These are phyloP conservation scores for Ustilago sp. DNA, from an alignment of 1,284 basidiomycete genomes.

Conservation along the genomic window DNA sequence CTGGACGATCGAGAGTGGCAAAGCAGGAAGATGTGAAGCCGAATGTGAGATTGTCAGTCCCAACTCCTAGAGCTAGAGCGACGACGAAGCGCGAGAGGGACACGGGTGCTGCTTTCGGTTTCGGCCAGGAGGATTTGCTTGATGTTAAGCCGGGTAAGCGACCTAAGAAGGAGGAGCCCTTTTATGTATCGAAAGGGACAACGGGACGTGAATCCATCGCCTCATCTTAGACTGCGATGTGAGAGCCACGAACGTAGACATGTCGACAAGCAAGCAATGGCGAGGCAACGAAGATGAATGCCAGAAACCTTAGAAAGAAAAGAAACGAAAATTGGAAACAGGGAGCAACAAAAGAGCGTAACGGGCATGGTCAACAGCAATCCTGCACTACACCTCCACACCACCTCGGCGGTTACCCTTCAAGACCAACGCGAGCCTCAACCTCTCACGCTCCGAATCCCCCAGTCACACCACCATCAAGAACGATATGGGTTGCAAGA, in stretches of 20 bases:
- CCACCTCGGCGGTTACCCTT: neutral
- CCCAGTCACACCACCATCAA: neutral
- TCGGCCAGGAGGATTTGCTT: conserved; percentile 1
- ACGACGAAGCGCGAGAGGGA: neutral
- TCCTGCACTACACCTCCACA: too few relatives aligned
- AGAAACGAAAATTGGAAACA: neutral
- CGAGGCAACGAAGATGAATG: too few relatives aligned
- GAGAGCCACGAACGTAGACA: neutral
- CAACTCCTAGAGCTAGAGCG: neutral
- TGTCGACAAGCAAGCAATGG: neutral
- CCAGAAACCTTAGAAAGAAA: neutral
- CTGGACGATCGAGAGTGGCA: neutral
- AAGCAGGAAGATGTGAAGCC: neutral
- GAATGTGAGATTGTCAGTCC: neutral
- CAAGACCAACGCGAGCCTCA: neutral
- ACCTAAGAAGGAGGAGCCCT: conserved; percentile 18
- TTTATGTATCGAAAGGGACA: neutral
- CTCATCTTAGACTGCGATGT: neutral
- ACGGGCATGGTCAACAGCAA: too few relatives aligned
- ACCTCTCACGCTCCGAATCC: neutral
- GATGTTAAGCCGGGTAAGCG: conserved; percentile 4
- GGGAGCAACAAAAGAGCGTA: neutral
- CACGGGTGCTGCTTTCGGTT: neutral
- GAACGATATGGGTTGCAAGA: neutral
- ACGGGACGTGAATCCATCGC: neutral